phyloP scores from a whole-genome alignment of 768 basidiomycete species.

The Lepiota venenata region DNA sequence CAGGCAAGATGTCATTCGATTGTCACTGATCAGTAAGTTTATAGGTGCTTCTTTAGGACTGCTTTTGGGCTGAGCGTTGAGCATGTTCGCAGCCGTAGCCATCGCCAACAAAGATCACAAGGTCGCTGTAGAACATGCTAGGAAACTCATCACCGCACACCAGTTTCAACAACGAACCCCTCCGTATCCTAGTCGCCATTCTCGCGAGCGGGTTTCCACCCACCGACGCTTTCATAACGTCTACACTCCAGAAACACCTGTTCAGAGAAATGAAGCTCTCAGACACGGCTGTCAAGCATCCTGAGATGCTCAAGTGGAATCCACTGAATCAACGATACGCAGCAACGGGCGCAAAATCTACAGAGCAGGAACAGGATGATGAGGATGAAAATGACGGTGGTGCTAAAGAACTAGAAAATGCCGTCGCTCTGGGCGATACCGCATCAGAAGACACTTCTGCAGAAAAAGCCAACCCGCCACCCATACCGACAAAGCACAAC shows the following conservation, averaged over 20 bases:
- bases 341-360: slow-evolving; percentile 34
- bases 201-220: slow-evolving; percentile 69
- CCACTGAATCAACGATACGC: slow-evolving; percentile 54
- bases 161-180: slow-evolving; percentile 89
- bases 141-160: slow-evolving; percentile 68
- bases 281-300: slow-evolving; percentile 62
- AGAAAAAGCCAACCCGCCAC: slow-evolving; percentile 20
- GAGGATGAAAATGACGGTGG: slow-evolving; percentile 31
- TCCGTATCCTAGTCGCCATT: slow-evolving; percentile 71
- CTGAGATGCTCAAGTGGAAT: slow-evolving; percentile 63
- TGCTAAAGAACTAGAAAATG: slow-evolving; percentile 22
- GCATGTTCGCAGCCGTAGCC: slow-evolving; percentile 58
- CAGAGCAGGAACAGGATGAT: slow-evolving; percentile 26
- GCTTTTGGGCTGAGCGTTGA: too few species aligned
- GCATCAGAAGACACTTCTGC: not conserved
- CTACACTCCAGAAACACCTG: slow-evolving; percentile 80
- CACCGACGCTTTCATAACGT: slow-evolving; percentile 73
- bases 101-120: slow-evolving; percentile 52
- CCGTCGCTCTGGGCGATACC: slow-evolving; percentile 12
- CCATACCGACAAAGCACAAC: slow-evolving; percentile 66
- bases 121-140: slow-evolving; percentile 67
- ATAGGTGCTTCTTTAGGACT: not conserved
- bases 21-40: slow-evolving; percentile 71
- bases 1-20: slow-evolving; percentile 66
- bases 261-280: slow-evolving; percentile 74